Evolutionary conservation across 805 yeast genomes (phyloP), one percentile per base, ranked within the genome.

Genomic region (Ogataea neopini): DNA sequence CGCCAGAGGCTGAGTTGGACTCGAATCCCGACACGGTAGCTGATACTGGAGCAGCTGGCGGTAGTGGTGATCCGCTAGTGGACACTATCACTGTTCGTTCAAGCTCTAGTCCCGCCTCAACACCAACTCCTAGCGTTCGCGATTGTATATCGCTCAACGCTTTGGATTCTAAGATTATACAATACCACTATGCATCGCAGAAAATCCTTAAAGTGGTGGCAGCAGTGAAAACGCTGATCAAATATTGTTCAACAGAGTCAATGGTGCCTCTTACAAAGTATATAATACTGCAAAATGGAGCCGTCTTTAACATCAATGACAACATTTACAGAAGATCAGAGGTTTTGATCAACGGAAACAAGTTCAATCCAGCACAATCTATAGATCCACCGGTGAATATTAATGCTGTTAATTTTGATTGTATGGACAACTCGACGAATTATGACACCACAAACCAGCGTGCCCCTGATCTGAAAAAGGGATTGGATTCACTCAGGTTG

Each of bases 91-190:
- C 5, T 8, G 25, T 22, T 22, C 25, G 8, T 22, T 22, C 25
- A 8, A 22, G 25, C 25, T 23, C 15, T n/a, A 3, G 4, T 10
- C 20, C 23, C 23, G 4, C 17, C 20, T 22, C 14, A 14, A 25
- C 14, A 2, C 26, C 23, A 14, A 13, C 13, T 22, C 47, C 47
- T 6, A 10, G 43, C 4, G 26, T 49, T 10, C 65, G 59, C 37
- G 69, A 67, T 15, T 62, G 70, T 2, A 59, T 67, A 10, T 51
- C 62, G 10, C 50, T 80, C 47, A 78, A 75, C 54, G 67, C 77
- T 1, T 67, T 74, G 40, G 89, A 83, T 53, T 79, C 81, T 11
- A 75, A 76, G 50, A 70, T 81, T 18, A 62, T 84, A 3, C 87
- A 84, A 60, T 84, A 77, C 61, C 75, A 74, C 46, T 79, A 79